These are phyloP conservation scores for Aspergillus avenaceus DNA, from an alignment of 495 filamentous ascomycete species.

Conservation along the genomic window DNA sequence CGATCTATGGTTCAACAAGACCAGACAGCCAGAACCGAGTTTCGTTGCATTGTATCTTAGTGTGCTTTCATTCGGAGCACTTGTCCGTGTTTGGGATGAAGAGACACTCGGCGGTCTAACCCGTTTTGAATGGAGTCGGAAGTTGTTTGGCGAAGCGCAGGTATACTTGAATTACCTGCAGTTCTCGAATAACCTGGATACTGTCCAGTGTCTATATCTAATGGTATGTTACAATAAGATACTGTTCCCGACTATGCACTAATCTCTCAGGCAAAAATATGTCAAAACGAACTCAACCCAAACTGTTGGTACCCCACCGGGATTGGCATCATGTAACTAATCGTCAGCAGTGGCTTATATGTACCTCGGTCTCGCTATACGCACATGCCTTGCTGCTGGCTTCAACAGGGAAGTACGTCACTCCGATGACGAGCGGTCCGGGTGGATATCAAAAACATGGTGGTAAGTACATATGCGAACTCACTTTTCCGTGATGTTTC, in stretches of 20 bases:
- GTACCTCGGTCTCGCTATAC: conserved; percentile 38
- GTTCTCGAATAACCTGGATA: conserved; percentile 40
- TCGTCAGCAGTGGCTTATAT: conserved; percentile 37
- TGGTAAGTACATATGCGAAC: conserved; percentile 26
- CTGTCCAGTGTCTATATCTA: conserved; percentile 38
- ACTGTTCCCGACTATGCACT: conserved; percentile 2
- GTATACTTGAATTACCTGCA: conserved; percentile 30
- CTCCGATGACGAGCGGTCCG: conserved; percentile 30
- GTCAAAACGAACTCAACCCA: conserved; percentile 41
- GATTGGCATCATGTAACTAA: neutral
- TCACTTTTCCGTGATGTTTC: no score
- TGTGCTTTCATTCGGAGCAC: conserved; percentile 33
- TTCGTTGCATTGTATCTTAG: conserved; percentile 40
- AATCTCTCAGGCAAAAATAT: conserved; percentile 35
- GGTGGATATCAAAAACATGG: conserved; percentile 42
- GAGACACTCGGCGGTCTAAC: conserved; percentile 29
- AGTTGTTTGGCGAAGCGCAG: conserved; percentile 39
- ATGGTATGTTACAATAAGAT: conserved; percentile 23
- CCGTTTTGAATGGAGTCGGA: conserved; percentile 41
- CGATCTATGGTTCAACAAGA: conserved; percentile 32
- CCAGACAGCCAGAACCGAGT: conserved; percentile 28
- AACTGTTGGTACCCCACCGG: conserved; percentile 23
- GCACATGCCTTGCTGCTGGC: conserved; percentile 39
- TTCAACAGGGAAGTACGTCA: conserved; percentile 35
- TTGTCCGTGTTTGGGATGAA: conserved; percentile 40